Evolutionary conservation across 192 early-diverging fungal genomes (phyloP), one percentile per base, ranked within the genome.

Genomic region (Coemansia sp.): DNA sequence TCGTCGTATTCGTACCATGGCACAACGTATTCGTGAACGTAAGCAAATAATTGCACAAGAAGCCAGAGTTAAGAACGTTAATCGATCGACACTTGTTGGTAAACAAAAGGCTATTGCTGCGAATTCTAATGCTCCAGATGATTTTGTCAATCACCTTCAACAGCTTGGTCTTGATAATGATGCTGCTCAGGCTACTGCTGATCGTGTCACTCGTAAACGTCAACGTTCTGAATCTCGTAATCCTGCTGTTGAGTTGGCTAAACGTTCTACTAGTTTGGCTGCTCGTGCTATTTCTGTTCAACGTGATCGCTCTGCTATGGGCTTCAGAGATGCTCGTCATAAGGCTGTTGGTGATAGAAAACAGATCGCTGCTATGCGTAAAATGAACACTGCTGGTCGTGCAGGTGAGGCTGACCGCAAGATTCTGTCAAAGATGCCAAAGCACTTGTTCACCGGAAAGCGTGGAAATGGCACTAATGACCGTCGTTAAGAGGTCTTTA

Each of bases 391-490:
- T 64, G 84, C 88, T 64, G 95, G 92, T 54, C 87, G 87, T 57
- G 85, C 86, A 25, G 95, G 96, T 67, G 98, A 99, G 80, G 82
- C 93, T n/a, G 98, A 99, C 76, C 87, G 97, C 71, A 79, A 76
- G n/a, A 95, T 99, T 63, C 74, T 81, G 58, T 88, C 86, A 64
- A 96, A 98, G 85, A 93, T 90, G 90, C 98, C 98, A 53, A 97
- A 96, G 85, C 98, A 99, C 76, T 86, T 99, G 88, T 98, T 96
- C 74, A 79, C 91, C 23, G 93, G 93, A 67, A 98, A 98, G 86
- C 87, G 91, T 64, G 84, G 85, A 53, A 87, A 87, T 46, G 93
- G 92, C 59, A 87, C 90, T 57, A 87, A 85, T 68, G 91, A 93
- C 78, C 89, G 89, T 66, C 88, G 93, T 78, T 95, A 90, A 2